Base-by-base conservation (phyloP, 257 asterid genomes). In the Solanum appendiculatum region DNA sequence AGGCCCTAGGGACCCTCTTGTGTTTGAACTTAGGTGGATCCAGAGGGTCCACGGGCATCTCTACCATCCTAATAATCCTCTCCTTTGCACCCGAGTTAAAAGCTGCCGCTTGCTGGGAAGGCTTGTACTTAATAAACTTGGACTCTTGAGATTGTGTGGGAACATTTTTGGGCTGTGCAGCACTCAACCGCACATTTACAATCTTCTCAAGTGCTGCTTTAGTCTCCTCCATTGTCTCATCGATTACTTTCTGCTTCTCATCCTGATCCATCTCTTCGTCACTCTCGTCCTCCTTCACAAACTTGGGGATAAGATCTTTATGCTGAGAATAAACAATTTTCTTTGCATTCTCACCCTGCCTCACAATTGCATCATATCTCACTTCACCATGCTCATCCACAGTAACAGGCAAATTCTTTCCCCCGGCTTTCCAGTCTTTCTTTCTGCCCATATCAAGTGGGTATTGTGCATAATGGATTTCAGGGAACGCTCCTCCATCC, bases 21-120 rank as follows among this genome's bases (percentile, higher is more conserved):
- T 97, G 98, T 87, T 97, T 97, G 87, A 97, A 97, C 92, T 94
- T 95, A 1, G 98, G 99, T 75, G 98, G 99, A 90, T 97, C 98
- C 90, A 97, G 46, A 25, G 98, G 99, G 81, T 97, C 98, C 37
- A 94, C 98, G 1, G 98, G 98, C 94, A 92, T 95, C 90, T 97
- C 98, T 40, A 95, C 98, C 98, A 97, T 95, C 54, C 98, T 91
- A 83, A 97, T 95, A 31, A 97, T 92, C 88, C 99, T 92, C 93
- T 94, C 99, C 90, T 97, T 95, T 39, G 99, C 99, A 74, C 99
- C 98, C 1, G 99, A 95, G 85, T 97, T 97, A 88, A 97, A 97
- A 31, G 98, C 97, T 5, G 97, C 94, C 0, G 99, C 93, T 91
- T 97, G 98, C 90, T 97, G 99, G 9, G 98, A 97, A 20, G 99